phyloP scores from a whole-genome alignment of 805 yeast species.

The Barnettozyma botsteinii region DNA sequence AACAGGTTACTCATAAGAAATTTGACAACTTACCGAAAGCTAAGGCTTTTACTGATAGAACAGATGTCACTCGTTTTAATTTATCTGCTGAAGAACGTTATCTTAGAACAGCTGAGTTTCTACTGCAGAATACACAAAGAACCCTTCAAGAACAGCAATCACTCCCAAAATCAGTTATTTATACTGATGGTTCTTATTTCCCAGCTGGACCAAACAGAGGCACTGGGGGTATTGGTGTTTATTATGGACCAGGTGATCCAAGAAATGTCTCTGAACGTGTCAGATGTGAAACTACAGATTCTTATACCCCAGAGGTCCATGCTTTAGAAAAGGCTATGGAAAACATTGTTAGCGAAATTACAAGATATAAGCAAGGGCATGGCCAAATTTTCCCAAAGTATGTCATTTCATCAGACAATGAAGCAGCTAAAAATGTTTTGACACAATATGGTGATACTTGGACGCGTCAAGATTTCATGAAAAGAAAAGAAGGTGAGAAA shows the following conservation, averaged over 20 bases:
- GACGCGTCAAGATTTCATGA: constrained; percentile 51
- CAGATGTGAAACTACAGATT: constrained; percentile 49
- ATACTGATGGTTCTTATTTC: constrained; percentile 70
- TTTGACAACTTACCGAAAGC: constrained; percentile 26
- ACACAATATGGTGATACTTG: constrained; percentile 54
- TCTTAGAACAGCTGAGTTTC: constrained; percentile 1
- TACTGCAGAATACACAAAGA: constrained; percentile 1
- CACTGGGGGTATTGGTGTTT: constrained; percentile 72
- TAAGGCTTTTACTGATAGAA: constrained; percentile 7
- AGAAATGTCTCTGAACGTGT: constrained; percentile 54
- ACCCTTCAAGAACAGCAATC: constrained; percentile 9
- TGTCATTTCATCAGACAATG: constrained; percentile 63
- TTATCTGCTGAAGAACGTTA: not conserved
- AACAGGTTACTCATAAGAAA: constrained; percentile 36
- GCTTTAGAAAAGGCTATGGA: constrained; percentile 59
- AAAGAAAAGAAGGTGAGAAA: constrained; percentile 25
- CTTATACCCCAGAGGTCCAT: constrained; percentile 72
- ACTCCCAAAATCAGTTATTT: constrained; percentile 31
- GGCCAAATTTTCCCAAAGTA: constrained; percentile 25
- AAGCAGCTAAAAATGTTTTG: constrained; percentile 52
- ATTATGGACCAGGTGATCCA: constrained; percentile 49
- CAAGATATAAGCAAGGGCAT: constrained; percentile 14
- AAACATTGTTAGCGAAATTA: constrained; percentile 31
- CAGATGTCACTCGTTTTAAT: not conserved
- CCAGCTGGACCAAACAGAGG: constrained; percentile 31